Base-by-base conservation (phyloP, 2,329 filamentous ascomycete species). In the Cladosporium sphaerospermum region DNA sequence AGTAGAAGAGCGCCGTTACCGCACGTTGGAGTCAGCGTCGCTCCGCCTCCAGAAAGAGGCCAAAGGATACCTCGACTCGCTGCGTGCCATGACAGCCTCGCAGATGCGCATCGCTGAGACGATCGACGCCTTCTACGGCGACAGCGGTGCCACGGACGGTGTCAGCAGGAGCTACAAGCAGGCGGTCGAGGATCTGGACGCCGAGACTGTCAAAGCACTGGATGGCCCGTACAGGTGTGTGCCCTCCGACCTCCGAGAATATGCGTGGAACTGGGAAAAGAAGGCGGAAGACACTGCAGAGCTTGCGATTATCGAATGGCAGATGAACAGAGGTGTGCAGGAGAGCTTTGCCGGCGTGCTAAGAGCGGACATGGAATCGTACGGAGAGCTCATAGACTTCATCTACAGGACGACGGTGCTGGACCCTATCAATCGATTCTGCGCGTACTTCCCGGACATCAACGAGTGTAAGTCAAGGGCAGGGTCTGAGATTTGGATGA, bases 31-130 rank as follows among this genome's bases (percentile, higher is more conserved):
- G 72, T 85, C 91, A 5, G 93, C 95, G 13, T 89, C 92, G 31
- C 83, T 89, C 65, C 85, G 92, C 62, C 76, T 99, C 65, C 93
- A 97, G 69, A 97, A 96, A 71, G 93, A 99, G 75, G 91, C 95
- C 46, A 97, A 96, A 73, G 95, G 95, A 52, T 99, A 99, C 69
- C 78, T 99, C 51, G 95, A 99, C 74, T 96, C 90, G 14, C 78
- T 99, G 64, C 83, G 93, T 84, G 92, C 93, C 62, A 99, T 99
- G 93, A 99, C 93, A 13, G 92, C 93, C 49, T 96, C 91, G 51
- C 93, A 99, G 74, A 97, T 99, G 92, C 86, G 92, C 67, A 97
- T 99, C 71, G 93, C 93, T 60, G 93, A 99, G 73, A 99, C 93
- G 16, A 99, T 99, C 72, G 93, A 99, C 74, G 93, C 93, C 39